Evolutionary conservation across 2,329 filamentous ascomycete species (phyloP), one percentile per base, ranked within the genome.

Genomic region (Xylariaceae sp.): DNA sequence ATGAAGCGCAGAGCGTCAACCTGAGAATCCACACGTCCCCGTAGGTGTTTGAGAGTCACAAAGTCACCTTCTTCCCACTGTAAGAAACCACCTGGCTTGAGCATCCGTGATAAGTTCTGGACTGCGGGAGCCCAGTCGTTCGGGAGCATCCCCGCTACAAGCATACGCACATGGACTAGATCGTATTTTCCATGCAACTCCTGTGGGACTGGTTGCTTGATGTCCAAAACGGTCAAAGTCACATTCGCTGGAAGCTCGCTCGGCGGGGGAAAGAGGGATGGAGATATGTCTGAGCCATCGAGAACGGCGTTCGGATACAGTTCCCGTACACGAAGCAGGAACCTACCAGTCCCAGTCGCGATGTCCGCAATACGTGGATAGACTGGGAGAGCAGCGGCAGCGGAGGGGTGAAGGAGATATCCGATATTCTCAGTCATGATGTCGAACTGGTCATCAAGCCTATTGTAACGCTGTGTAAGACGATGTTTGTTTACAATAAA

Each of bases 61-160:
- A 58, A 57, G 18, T 61, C 47, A n/a, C 51, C 44, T 26, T 58
- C 58, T 23, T 50, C 43, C 61, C 61, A 63, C 29, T 63, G 61
- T 20, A 63, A 18, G 49, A 43, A 63, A 1, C 61, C 61, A 3
- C 61, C 61, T 1, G 59, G 61, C 44, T 54, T 59, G 7, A 63
- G 18, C n/a, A 53, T 16, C 45, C 41, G 21, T 18, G 45, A 40
- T 1, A 57, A 16, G 23, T 53, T 57, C 3, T 26, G 40, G 18
- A 56, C 53, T 7, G 50, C 26, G 20, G 40, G 18, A 14, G 23
- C 40, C 54, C 50, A 53, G 14, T 57, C 54, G 3, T 37, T 19
- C 6, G 54, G 45, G 4, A 52, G 54, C 37, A 57, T 47, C 2
- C 32, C 54, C 40, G 50, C 44, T 37, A 53, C 44, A 18, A 57